Base-by-base conservation (phyloP, 805 yeast genomes). In the Candida krabiensis region DNA sequence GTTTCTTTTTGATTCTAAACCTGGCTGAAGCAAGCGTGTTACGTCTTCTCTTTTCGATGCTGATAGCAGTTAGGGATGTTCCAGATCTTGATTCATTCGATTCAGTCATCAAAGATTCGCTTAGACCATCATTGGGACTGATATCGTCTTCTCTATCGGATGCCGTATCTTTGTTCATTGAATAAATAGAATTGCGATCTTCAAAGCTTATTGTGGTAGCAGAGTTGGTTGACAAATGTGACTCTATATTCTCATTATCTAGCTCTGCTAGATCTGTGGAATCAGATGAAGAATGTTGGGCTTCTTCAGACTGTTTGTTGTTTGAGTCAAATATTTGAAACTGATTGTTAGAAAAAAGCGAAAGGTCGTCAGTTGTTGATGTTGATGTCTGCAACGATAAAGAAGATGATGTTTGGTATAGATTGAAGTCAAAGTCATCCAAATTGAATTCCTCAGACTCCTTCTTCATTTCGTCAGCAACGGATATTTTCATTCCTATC, bases 11-110 rank as follows among this genome's bases (percentile, higher is more conserved):
- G 30, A 75, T 66, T 47, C 86, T 61, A 58, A 80, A 80, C 36
- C 84, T 61, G 0, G 86, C 86, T 30, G 79, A 71, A 0, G 87
- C 87, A 4, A 79, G 78, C 2, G 86, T 77, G 53, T 79, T 79
- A 45, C 83, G 64, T 40, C 75, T 64, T 44, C 80, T 67, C 52
- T 78, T 79, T 44, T 77, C 82, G 8, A 30, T 35, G 27, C 25
- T 35, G 11, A 23, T 25, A 5, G 36, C 18, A 25, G 31, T 19
- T 21, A 15, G 11, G 24, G 15, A 26, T 28, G 24, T 8, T n/a
- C n/a, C n/a, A n/a, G n/a, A n/a, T n/a, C n/a, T n/a, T n/a, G n/a
- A n/a, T n/a, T n/a, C n/a, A 21, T 11, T 21, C 11, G 24, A 8
- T 21, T 21, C 24, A 8, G 24, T 8, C 24, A 21, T 21, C 11